Evolutionary conservation across 2,329 filamentous ascomycete genomes (phyloP).

Genomic region (Leptographium lundbergii): DNA sequence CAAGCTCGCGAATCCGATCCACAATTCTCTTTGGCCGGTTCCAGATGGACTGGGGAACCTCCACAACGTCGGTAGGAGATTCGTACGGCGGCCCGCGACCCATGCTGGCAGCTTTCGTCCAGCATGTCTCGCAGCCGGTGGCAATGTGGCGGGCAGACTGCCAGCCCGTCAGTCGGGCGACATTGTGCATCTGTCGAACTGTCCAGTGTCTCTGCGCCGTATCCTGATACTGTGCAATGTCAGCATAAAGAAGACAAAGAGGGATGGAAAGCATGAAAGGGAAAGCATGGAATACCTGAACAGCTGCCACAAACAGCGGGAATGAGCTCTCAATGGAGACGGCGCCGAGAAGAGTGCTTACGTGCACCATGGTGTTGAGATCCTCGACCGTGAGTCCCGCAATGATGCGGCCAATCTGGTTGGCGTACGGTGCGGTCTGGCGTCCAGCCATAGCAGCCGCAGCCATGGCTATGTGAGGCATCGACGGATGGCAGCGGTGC

Average conservation of each 20-base stretch:
- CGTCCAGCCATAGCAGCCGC: slow-evolving; percentile 67
- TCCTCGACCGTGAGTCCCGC: slow-evolving; percentile 55
- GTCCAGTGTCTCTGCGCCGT: slow-evolving; percentile 64
- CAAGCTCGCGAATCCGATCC: slow-evolving; percentile 34
- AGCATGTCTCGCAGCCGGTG: slow-evolving; percentile 70
- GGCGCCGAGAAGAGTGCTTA: slow-evolving; percentile 68
- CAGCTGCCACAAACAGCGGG: slow-evolving; percentile 73
- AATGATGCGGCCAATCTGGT: slow-evolving; percentile 66
- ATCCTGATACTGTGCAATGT: slow-evolving; percentile 49
- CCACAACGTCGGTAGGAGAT: slow-evolving; percentile 27
- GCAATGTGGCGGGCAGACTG: slow-evolving; percentile 73
- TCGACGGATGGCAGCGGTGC: slow-evolving; percentile 71
- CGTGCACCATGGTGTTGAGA: slow-evolving; percentile 35
- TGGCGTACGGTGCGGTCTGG: slow-evolving; percentile 58
- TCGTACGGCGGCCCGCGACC: slow-evolving; percentile 67
- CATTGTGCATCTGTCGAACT: slow-evolving; percentile 59
- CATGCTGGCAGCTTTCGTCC: slow-evolving; percentile 61
- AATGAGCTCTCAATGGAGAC: slow-evolving; percentile 75
- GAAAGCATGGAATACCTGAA: slow-evolving; percentile 41
- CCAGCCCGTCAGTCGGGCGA: slow-evolving; percentile 76
- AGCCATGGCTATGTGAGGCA: slow-evolving; percentile 84
- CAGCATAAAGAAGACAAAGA: not conserved
- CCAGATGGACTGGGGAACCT: slow-evolving; percentile 31
- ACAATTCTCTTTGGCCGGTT: slow-evolving; percentile 38
- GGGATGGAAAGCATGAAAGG: not conserved